Conservation (phyloP, 83 land plant genomes). For the Isoetes engelmannii region DNA sequence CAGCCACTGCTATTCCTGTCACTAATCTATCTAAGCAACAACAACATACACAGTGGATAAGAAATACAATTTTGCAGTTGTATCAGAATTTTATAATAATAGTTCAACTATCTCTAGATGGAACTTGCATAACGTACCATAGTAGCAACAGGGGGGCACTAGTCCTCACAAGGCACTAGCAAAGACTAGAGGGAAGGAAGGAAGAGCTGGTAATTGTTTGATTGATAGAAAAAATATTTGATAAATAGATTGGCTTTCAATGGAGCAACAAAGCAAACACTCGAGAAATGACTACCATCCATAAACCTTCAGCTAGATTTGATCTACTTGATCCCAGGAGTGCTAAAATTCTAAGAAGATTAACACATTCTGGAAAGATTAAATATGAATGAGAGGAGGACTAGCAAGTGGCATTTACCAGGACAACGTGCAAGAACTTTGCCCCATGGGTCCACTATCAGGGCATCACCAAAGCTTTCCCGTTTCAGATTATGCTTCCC, state of each 20-base stretch:
- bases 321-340: not conserved
- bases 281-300: too few species aligned
- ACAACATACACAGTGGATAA: too few species aligned
- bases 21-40: slow-evolving; percentile 49
- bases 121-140: not conserved
- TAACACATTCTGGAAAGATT: not conserved
- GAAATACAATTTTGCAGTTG: too few species aligned
- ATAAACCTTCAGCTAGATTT: not conserved
- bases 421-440: slow-evolving; percentile 66
- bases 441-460: slow-evolving; percentile 97
- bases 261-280: too few species aligned
- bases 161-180: slow-evolving; percentile 8
- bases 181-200: slow-evolving; percentile 6
- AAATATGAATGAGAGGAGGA: not conserved
- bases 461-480: slow-evolving; percentile 91
- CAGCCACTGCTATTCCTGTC: slow-evolving; percentile 80
- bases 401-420: slow-evolving; percentile 34
- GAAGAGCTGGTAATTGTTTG: not conserved
- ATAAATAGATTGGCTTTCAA: too few species aligned
- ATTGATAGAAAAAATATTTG: too few species aligned
- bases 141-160: not conserved
- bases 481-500: slow-evolving; percentile 86
- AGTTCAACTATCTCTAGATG: not conserved
- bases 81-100: not conserved
- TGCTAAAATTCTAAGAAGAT: not conserved